Base-by-base conservation (phyloP, 2,329 filamentous ascomycete genomes). In the Ophiostoma angusticollis region DNA sequence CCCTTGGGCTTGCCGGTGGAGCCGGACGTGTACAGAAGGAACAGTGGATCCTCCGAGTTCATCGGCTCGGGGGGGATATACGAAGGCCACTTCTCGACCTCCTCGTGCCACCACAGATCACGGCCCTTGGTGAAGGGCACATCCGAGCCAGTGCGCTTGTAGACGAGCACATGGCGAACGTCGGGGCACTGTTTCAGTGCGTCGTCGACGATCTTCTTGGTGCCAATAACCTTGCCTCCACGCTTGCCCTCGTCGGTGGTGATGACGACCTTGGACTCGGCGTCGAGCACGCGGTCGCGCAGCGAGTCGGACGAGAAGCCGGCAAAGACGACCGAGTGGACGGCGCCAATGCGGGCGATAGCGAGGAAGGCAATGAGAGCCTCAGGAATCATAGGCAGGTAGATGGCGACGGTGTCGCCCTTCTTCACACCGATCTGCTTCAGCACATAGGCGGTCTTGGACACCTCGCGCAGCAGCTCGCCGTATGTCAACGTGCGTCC, bases 1-100 rank as follows among this genome's bases (percentile, higher is more conserved):
- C 91, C 91, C 76, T 98, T 98, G 50, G 91, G 91, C 73, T 96
- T 96, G 47, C 91, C 91, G 8, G 91, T 98, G 1, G 89, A 96
- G 29, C 91, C 91, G 25, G 89, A 96, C 2, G 91, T 98, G 67
- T 98, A 98, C 41, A 98, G 81, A 43, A 98, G 68, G 76, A 96
- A 98, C 8, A 98, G 74, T 41, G 91, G 91, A 56, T 98, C 91
- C 62, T 98, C 91, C 1, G 91, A 83, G 68, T 74, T 84, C 73
- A 98, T 81, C 48, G 77, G 63, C 68, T 93, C 87, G 9, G 89
- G 87, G 22, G 89, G 69, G 55, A 93, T 80, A 70, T 96, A 96
- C 52, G 77, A 72, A 47, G 91, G 91, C 75, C 85, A 96, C 68
- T 95, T 96, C 59, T 93, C 84, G 40, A 89, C 79, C 72, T 96